Evolutionary conservation across 2,329 filamentous ascomycete species (phyloP).

Genomic region (Pestalotiopsis fici): DNA sequence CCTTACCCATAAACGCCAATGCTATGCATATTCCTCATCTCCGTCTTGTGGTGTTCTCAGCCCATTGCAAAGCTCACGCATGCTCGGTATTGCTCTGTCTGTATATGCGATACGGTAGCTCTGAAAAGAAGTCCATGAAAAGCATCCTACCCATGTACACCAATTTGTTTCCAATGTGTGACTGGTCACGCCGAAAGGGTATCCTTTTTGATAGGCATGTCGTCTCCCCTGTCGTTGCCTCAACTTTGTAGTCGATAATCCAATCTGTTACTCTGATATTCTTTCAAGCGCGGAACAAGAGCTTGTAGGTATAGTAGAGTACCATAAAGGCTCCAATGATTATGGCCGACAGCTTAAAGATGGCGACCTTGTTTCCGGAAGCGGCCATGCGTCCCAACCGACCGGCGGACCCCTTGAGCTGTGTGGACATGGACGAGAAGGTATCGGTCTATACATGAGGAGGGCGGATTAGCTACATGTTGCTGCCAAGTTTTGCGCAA

Average conservation of each 20-base stretch:
- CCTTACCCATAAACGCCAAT: slow-evolving; percentile 30
- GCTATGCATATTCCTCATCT: slow-evolving; percentile 27
- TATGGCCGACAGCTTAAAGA: slow-evolving; percentile 86
- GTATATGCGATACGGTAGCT: background rate
- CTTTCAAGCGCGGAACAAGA: slow-evolving; percentile 54
- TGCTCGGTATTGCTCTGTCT: background rate
- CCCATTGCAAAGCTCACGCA: background rate
- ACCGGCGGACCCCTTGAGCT: slow-evolving; percentile 79
- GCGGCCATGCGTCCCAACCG: slow-evolving; percentile 88
- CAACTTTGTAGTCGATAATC: background rate
- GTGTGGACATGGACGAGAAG: slow-evolving; percentile 83
- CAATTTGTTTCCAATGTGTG: background rate
- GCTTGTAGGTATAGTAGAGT: slow-evolving; percentile 71
- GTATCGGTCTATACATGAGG: slow-evolving; percentile 72
- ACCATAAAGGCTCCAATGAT: slow-evolving; percentile 72
- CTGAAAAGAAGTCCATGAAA: background rate
- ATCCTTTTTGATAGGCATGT: background rate
- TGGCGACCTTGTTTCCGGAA: slow-evolving; percentile 85
- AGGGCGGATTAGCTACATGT: too few species aligned
- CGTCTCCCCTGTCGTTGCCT: background rate
- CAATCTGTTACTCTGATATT: background rate
- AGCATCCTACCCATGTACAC: background rate
- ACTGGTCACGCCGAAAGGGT: background rate
- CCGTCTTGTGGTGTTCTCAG: background rate
- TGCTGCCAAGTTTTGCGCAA: background rate